These are phyloP conservation scores for Diutina scorzettiae DNA, from an alignment of 1,139 yeast species.

Conservation along the genomic window DNA sequence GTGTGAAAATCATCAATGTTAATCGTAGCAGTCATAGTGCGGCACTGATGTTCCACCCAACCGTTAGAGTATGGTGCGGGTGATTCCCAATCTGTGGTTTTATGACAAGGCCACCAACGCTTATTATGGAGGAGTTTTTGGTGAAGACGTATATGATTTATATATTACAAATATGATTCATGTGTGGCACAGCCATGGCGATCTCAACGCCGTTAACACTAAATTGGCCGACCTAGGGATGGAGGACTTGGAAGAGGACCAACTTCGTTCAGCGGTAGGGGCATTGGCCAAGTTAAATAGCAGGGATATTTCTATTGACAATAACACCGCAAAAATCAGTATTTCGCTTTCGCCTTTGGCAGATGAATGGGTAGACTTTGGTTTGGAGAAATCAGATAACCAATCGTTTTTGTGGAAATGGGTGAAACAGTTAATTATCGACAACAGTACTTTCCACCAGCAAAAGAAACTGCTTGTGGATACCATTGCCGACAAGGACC, in stretches of 20 bases:
- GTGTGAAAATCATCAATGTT: background rate
- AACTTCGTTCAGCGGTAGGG: conserved; percentile 8
- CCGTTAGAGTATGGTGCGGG: background rate
- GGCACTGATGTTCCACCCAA: background rate
- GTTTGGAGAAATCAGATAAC: background rate
- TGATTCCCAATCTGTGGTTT: background rate
- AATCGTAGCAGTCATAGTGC: background rate
- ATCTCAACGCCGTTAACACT: background rate
- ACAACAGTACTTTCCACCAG: no score
- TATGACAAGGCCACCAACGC: background rate
- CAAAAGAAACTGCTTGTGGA: background rate
- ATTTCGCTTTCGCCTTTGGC: conserved; percentile 4
- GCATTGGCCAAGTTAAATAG: conserved; percentile 12
- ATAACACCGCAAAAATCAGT: conserved; percentile 5
- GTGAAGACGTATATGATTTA: conserved; percentile 12
- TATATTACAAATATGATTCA: conserved; percentile 17
- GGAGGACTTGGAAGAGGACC: conserved; percentile 12
- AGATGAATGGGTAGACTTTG: background rate
- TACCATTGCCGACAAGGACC: background rate
- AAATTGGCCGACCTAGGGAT: conserved; percentile 3
- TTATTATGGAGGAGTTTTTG: background rate
- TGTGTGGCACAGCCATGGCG: conserved; percentile 15
- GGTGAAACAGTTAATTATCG: background rate
- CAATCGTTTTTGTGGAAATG: background rate
- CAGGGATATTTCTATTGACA: conserved; percentile 18